These are phyloP conservation scores for Podila clonocystis DNA, from an alignment of 192 early-diverging fungal genomes.

Conservation along the genomic window DNA sequence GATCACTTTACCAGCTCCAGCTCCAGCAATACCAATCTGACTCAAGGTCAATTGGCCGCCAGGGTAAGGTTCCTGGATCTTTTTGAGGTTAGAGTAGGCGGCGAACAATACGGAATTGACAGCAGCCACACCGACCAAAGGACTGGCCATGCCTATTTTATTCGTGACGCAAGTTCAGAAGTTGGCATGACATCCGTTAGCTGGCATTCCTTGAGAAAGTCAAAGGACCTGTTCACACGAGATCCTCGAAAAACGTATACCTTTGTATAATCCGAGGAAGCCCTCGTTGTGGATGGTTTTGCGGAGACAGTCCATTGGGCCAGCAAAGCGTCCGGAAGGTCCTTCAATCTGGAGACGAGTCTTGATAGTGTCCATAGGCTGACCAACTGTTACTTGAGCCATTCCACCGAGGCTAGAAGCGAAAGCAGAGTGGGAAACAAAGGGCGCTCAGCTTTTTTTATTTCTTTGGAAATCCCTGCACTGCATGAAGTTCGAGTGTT, in stretches of 20 bases:
- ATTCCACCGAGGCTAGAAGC: constrained; percentile 42
- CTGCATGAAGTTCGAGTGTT: no score
- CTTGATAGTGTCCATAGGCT: constrained; percentile 91
- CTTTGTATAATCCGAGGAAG: constrained; percentile 83
- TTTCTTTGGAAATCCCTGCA: no score
- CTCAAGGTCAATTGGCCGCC: constrained; percentile 64
- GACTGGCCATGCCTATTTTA: constrained; percentile 77
- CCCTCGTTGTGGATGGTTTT: constrained; percentile 86
- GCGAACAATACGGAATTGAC: constrained; percentile 91
- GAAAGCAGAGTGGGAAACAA: background rate
- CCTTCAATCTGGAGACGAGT: constrained; percentile 77
- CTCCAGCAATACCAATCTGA: constrained; percentile 87
- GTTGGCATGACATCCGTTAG: background rate
- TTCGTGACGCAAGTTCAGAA: background rate
- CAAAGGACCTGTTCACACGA: background rate
- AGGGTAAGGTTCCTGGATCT: constrained; percentile 59
- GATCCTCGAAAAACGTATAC: constrained; percentile 20
- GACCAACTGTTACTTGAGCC: constrained; percentile 66
- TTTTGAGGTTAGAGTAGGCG: constrained; percentile 75
- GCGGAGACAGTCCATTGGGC: constrained; percentile 82
- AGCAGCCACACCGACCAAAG: constrained; percentile 81
- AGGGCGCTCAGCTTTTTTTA: background rate
- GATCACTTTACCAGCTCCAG: constrained; percentile 74
- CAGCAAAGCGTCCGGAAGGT: constrained; percentile 64
- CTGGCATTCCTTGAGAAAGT: background rate